Evolutionary conservation across 306 rosid genomes (phyloP).

Genomic region (Ziziphus jujuba): DNA sequence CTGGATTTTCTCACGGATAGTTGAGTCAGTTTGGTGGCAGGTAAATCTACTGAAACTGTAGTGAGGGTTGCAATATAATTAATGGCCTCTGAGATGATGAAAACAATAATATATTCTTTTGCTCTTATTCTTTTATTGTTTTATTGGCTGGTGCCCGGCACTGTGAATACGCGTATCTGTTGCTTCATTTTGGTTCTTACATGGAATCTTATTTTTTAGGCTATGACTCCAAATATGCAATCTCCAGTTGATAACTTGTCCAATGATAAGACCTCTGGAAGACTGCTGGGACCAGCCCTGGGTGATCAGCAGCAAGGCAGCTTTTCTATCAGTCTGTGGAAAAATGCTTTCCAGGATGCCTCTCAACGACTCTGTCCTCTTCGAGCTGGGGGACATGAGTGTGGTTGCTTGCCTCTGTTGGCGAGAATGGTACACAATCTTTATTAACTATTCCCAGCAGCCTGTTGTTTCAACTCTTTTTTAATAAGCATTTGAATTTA

Average conservation of each 20-base stretch:
- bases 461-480: background rate
- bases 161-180: background rate
- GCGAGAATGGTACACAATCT: conserved; percentile 65
- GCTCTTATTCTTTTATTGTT: background rate
- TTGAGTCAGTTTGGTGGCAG: conserved; percentile 99
- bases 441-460: background rate
- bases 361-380: conserved; percentile 91
- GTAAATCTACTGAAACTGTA: conserved; percentile 35
- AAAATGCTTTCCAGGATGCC: conserved; percentile 85
- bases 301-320: conserved; percentile 91
- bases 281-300: conserved; percentile 68
- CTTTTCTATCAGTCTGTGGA: conserved; percentile 81
- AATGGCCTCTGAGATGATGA: conserved; percentile 14
- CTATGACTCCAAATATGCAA: conserved; percentile 93
- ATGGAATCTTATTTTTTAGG: conserved; percentile 50
- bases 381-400: conserved; percentile 91
- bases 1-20: conserved; percentile 93
- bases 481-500: background rate
- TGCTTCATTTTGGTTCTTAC: conserved; percentile 1
- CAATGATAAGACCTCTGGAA: conserved; percentile 44
- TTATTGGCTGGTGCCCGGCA: background rate
- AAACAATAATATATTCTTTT: background rate
- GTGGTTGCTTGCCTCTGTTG: conserved; percentile 93
- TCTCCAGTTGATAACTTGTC: conserved; percentile 45
- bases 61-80: background rate